Percentiles rank a stretch among this genome's conserved stretches.
Evolutionary conservation across 2,329 filamentous ascomycete genomes (phyloP).

Genomic region (Lachnellula hyalina): DNA sequence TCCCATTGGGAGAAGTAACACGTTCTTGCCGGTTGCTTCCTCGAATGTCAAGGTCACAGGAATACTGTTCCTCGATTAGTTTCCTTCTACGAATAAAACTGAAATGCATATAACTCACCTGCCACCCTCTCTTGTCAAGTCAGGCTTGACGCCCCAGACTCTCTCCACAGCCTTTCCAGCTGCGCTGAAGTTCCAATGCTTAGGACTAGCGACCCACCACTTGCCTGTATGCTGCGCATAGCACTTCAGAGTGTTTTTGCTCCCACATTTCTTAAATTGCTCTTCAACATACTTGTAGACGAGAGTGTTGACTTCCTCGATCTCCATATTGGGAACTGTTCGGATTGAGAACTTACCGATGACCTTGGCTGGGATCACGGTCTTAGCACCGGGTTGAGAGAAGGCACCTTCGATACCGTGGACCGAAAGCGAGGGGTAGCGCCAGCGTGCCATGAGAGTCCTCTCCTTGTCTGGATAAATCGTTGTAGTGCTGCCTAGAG

Average conservation of each 20-base stretch:
- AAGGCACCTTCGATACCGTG: conserved; percentile 96
- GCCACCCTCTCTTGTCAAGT: conserved; percentile 94
- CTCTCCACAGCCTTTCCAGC: conserved; percentile 94
- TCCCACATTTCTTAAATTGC: conserved; percentile 78
- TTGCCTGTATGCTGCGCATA: conserved; percentile 85
- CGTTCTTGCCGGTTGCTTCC: conserved; percentile 96
- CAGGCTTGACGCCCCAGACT: conserved; percentile 88
- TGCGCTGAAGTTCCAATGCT: conserved; percentile 98
- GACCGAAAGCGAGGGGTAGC: conserved; percentile 86
- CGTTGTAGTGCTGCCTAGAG: conserved; percentile 80
- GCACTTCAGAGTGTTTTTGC: conserved; percentile 86
- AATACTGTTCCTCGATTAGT: conserved; percentile 54
- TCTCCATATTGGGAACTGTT: conserved; percentile 96
- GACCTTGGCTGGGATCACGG: conserved; percentile 96
- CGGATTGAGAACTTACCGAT: conserved; percentile 98
- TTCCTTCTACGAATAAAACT: background rate
- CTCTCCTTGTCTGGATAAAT: conserved; percentile 85
- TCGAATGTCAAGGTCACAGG: conserved; percentile 97
- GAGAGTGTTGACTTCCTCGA: conserved; percentile 76
- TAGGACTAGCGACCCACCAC: conserved; percentile 97
- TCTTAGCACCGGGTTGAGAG: conserved; percentile 90
- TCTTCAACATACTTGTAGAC: conserved; percentile 81
- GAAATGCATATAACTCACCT: conserved; percentile 46
- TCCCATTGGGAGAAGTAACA: conserved; percentile 91
- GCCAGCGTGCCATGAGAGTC: conserved; percentile 94